phyloP scores from a whole-genome alignment of 2,329 filamentous ascomycete species.

The Sporothrix inflata region DNA sequence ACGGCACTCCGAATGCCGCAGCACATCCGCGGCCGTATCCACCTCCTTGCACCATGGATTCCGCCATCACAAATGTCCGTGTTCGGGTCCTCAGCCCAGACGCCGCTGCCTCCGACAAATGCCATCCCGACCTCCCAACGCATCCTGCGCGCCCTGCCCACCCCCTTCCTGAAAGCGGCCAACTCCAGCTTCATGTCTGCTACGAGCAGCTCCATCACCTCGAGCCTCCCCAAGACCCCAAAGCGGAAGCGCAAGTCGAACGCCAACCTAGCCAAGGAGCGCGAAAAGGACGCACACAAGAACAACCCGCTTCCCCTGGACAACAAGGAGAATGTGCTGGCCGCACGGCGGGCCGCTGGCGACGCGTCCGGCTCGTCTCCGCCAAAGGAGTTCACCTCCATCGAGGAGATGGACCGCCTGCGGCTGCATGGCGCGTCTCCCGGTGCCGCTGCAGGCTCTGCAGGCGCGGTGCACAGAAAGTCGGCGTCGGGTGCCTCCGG shows the following conservation, averaged over 20 bases:
- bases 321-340: conserved; percentile 56
- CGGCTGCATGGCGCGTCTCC: conserved; percentile 39
- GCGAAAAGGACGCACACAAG: conserved; percentile 41
- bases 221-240: conserved; percentile 70
- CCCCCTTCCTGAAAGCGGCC: conserved; percentile 87
- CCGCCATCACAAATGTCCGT: conserved; percentile 90
- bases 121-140: conserved; percentile 90
- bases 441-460: conserved; percentile 24
- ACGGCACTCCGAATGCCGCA: conserved; percentile 95
- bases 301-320: conserved; percentile 40
- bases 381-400: conserved; percentile 39
- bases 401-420: conserved; percentile 56
- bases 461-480: conserved; percentile 34
- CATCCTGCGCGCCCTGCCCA: conserved; percentile 85
- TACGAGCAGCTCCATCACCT: conserved; percentile 83
- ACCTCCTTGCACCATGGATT: conserved; percentile 95
- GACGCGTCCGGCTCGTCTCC: conserved; percentile 20
- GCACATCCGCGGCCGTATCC: conserved; percentile 90
- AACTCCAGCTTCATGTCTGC: conserved; percentile 95
- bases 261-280: conserved; percentile 43
- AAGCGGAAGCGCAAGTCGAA: conserved; percentile 64
- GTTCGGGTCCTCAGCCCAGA: conserved; percentile 70
- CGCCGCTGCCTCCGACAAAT: conserved; percentile 72
- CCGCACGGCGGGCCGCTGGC: conserved; percentile 32
- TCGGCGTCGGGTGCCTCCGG: conserved; percentile 34